phyloP scores from a whole-genome alignment of 352 stramenopile genomes.

The Phytophthora chlamydospora region DNA sequence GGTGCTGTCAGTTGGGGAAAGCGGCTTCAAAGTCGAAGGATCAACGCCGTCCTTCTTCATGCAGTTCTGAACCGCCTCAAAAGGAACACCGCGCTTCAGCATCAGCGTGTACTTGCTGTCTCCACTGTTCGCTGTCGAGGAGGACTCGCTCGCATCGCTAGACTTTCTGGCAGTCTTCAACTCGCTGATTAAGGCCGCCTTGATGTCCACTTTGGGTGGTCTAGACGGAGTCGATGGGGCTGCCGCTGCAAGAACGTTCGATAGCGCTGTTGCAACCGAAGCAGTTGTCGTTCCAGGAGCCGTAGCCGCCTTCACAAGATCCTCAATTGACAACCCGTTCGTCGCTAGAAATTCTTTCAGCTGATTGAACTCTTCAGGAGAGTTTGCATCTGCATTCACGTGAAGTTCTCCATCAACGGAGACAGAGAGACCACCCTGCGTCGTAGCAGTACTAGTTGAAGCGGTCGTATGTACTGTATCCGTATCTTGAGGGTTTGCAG shows the following conservation, averaged over 20 bases:
- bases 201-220: slow-evolving; percentile 20
- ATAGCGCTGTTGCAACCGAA: slow-evolving; percentile 12
- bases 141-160: slow-evolving; percentile 8
- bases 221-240: background rate
- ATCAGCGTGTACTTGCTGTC: slow-evolving; percentile 66
- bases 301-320: slow-evolving; percentile 70
- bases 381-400: background rate
- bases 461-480: slow-evolving; percentile 8
- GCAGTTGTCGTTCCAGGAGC: slow-evolving; percentile 47
- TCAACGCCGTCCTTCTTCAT: slow-evolving; percentile 74
- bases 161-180: slow-evolving; percentile 17
- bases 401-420: slow-evolving; percentile 14
- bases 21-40: slow-evolving; percentile 37
- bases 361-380: slow-evolving; percentile 53
- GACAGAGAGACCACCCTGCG: slow-evolving; percentile 6
- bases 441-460: background rate
- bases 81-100: slow-evolving; percentile 71
- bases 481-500: slow-evolving; percentile 34
- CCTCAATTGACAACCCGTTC: slow-evolving; percentile 73
- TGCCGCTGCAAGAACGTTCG: slow-evolving; percentile 19
- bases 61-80: slow-evolving; percentile 75
- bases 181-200: slow-evolving; percentile 23
- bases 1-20: slow-evolving; percentile 6
- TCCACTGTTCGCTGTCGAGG: slow-evolving; percentile 4
- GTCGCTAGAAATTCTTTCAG: slow-evolving; percentile 64